phyloP scores from a whole-genome alignment of 2,329 filamentous ascomycete genomes.

The Penicillium polonicum region DNA sequence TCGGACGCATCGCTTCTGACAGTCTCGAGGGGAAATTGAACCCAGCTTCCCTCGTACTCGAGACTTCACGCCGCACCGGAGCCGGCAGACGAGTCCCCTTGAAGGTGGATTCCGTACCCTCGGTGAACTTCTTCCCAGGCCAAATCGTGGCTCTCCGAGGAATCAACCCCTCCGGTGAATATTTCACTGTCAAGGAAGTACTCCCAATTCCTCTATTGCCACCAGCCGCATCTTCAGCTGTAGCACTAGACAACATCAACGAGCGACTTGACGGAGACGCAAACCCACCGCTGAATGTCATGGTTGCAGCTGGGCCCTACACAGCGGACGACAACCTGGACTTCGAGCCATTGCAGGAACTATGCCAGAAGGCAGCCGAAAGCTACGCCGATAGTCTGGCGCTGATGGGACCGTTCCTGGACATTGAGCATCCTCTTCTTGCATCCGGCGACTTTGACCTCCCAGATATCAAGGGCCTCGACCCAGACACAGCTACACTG shows the following conservation, averaged over 20 bases:
- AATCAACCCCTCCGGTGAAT: conserved; percentile 79
- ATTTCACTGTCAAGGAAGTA: conserved; percentile 77
- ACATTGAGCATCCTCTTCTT: conserved; percentile 84
- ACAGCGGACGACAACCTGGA: conserved; percentile 89
- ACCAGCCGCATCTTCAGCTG: conserved; percentile 67
- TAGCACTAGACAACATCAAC: conserved; percentile 66
- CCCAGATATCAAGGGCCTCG: conserved; percentile 62
- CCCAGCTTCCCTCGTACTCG: conserved; percentile 77
- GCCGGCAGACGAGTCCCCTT: conserved; percentile 79
- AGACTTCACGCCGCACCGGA: conserved; percentile 80
- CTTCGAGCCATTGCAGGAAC: conserved; percentile 78
- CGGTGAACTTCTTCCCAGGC: conserved; percentile 86
- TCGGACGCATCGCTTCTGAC: conserved; percentile 89
- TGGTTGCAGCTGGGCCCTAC: conserved; percentile 84
- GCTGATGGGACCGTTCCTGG: conserved; percentile 83
- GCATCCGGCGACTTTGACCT: conserved; percentile 77
- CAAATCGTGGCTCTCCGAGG: conserved; percentile 87
- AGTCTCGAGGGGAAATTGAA: conserved; percentile 82
- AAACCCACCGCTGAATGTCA: conserved; percentile 68
- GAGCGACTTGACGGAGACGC: conserved; percentile 65
- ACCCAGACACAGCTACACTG: conserved; percentile 78
- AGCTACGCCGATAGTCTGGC: conserved; percentile 75
- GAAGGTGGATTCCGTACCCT: conserved; percentile 66
- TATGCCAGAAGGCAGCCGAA: conserved; percentile 75
- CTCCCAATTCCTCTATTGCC: conserved; percentile 72